Base-by-base conservation (phyloP, 345 rosid genomes). In the Eucalyptus sideroxylon region DNA sequence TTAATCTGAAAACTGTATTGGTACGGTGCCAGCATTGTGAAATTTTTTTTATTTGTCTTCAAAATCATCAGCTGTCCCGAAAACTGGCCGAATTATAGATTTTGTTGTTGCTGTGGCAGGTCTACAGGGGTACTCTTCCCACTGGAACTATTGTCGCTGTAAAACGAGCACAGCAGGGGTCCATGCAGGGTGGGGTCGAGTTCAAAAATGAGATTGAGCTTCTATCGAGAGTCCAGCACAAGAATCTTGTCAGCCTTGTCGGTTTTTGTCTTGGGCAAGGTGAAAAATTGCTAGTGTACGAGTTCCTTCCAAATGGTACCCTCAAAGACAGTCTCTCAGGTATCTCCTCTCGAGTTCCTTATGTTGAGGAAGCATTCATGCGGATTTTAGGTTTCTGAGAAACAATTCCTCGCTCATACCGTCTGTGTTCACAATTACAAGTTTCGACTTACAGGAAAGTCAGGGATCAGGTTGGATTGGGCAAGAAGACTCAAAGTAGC, bases 151-250 rank as follows among this genome's bases (percentile, higher is more conserved):
- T 94, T 19, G 87, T 95, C 67, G 99, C 98, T 42, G 93, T 96
- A 87, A 96, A 95, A 93, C 93, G 98, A 88, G 97, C 99, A 89
- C 95, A 95, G 87, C 95, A 93, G 86, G 99, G 96, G 89, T 96
- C 99, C 21, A 86, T 93, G 93, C 98, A 97, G 92, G 98, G 99
- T n/a, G 97, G 94, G 23, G 50, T 90, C 17, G 98, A 96, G 92
- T 95, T 97, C 92, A 97, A 97, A 91, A 97, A 94, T 77, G 98
- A 96, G 95, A 95, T 95, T 40, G 99, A 97, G 91, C 98, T 96
- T 88, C 95, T 97, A 34, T 96, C 96, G 40, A 94, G 98, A 87
- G 98, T 97, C 90, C 98, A 96, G 88, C 99, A 96, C 87, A 96
- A 94, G 92, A 96, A 96, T 91, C 95, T 96, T 77, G 97, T 96